Conservation (phyloP, 371 early-diverging fungal genomes). For the Mortierella sp. region DNA sequence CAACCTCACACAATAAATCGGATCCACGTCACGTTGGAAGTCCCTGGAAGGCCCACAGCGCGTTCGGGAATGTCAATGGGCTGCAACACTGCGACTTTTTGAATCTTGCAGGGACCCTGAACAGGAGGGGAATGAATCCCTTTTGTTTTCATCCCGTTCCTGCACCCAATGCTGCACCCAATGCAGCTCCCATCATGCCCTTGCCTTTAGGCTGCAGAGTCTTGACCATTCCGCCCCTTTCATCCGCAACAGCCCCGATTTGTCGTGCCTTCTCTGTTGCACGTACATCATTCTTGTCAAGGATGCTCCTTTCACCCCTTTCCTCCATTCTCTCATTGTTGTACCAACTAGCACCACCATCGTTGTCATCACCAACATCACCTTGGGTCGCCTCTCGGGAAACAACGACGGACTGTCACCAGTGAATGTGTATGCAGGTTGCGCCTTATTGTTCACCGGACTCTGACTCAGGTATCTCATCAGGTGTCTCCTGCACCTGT, state of each 20-base stretch:
- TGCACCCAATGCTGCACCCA: neutral
- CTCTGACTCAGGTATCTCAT: neutral
- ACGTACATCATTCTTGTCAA: neutral
- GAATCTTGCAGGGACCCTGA: no score
- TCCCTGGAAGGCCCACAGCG: no score
- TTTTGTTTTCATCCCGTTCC: neutral
- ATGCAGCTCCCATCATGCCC: no score
- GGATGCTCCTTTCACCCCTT: neutral
- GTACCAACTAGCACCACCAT: no score
- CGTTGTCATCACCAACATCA: no score
- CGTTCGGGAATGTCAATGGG: no score
- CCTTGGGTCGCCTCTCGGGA: no score
- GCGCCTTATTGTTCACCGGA: neutral
- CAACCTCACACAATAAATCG: no score
- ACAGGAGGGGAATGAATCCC: neutral
- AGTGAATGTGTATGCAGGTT: neutral
- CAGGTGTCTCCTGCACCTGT: neutral
- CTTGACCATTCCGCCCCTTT: neutral
- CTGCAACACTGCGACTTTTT: no score
- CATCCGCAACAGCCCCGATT: constrained; percentile 18
- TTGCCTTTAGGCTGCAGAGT: neutral
- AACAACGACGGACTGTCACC: no score
- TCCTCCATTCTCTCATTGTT: constrained; percentile 10
- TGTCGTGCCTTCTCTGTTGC: constrained; percentile 2
- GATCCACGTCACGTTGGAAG: no score